Percentiles rank a stretch among this genome's conserved stretches.
Conservation (phyloP, 192 early-diverging fungal genomes). For the Dimargaris xerosporica region DNA sequence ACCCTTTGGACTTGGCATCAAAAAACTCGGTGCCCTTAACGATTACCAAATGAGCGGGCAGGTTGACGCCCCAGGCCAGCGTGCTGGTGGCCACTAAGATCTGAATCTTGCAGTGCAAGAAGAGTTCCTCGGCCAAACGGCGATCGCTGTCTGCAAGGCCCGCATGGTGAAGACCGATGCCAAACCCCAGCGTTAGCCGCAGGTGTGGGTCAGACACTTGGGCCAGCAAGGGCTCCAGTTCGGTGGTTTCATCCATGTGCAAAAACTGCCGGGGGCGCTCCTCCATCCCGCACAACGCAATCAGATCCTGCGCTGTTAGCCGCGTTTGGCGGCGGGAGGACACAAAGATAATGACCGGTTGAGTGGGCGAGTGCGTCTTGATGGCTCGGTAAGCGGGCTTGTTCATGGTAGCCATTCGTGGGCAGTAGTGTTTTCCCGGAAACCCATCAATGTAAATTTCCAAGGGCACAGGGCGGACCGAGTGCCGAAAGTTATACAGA, state of each 20-base stretch:
- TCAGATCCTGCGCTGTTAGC: slow-evolving; percentile 90
- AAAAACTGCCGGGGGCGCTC: slow-evolving; percentile 85
- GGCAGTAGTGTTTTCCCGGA: slow-evolving; percentile 92
- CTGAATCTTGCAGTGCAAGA: slow-evolving; percentile 89
- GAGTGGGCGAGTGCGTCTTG: slow-evolving; percentile 77
- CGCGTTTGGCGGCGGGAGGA: slow-evolving; percentile 94
- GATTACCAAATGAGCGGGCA: slow-evolving; percentile 92
- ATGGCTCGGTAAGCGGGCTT: slow-evolving; percentile 92
- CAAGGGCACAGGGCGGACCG: slow-evolving; percentile 91
- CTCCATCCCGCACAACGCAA: slow-evolving; percentile 81
- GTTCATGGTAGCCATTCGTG: slow-evolving; percentile 98
- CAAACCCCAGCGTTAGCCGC: slow-evolving; percentile 71
- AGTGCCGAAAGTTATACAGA: slow-evolving; percentile 93
- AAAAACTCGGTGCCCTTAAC: slow-evolving; percentile 97
- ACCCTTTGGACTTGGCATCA: slow-evolving; percentile 75
- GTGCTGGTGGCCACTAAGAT: slow-evolving; percentile 90
- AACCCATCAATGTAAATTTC: slow-evolving; percentile 97
- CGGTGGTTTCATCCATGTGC: slow-evolving; percentile 57
- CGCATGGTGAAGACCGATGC: slow-evolving; percentile 96
- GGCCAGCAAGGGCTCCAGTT: slow-evolving; percentile 52
- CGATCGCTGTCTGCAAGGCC: slow-evolving; percentile 81
- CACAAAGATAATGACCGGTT: slow-evolving; percentile 97
- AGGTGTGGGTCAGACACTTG: slow-evolving; percentile 69
- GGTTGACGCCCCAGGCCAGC: slow-evolving; percentile 96
- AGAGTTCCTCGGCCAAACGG: slow-evolving; percentile 81